Percentiles rank a stretch among this genome's conserved stretches.
These are phyloP conservation scores for Leishmania arabica DNA, from an alignment of 208 protist genomes.

Conservation along the genomic window DNA sequence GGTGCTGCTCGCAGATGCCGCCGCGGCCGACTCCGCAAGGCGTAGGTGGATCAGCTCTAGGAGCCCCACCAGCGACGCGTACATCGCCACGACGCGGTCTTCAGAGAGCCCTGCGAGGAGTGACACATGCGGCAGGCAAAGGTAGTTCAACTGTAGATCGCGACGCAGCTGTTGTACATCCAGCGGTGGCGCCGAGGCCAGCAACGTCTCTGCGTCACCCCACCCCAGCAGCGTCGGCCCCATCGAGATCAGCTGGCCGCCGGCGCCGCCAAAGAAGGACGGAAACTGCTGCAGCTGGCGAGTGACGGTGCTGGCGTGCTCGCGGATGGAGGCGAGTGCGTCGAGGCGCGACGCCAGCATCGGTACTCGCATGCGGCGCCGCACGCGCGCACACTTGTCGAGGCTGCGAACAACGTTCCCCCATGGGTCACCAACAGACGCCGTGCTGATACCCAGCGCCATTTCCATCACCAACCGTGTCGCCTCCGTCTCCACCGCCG, in stretches of 20 bases:
- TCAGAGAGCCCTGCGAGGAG: conserved; percentile 70
- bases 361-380: conserved; percentile 77
- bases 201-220: conserved; percentile 61
- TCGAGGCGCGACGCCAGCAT: conserved; percentile 78
- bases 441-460: conserved; percentile 8
- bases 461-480: conserved; percentile 55
- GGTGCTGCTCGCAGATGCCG: neutral
- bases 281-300: conserved; percentile 15
- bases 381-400: conserved; percentile 64
- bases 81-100: conserved; percentile 68
- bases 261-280: neutral
- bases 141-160: conserved; percentile 64
- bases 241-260: conserved; percentile 8
- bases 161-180: conserved; percentile 44
- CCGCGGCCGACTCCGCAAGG: neutral
- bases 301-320: conserved; percentile 7
- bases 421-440: conserved; percentile 42
- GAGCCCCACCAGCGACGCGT: conserved; percentile 67
- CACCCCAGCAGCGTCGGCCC: conserved; percentile 50
- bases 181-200: conserved; percentile 40
- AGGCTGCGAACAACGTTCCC: conserved; percentile 56
- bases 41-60: conserved; percentile 58
- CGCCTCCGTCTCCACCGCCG: conserved; percentile 48
- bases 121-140: conserved; percentile 50
- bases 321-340: conserved; percentile 74